Evolutionary conservation across 2,329 filamentous ascomycete species (phyloP), one percentile per base, ranked within the genome.

Genomic region (Ophidiomyces ophidiicola): DNA sequence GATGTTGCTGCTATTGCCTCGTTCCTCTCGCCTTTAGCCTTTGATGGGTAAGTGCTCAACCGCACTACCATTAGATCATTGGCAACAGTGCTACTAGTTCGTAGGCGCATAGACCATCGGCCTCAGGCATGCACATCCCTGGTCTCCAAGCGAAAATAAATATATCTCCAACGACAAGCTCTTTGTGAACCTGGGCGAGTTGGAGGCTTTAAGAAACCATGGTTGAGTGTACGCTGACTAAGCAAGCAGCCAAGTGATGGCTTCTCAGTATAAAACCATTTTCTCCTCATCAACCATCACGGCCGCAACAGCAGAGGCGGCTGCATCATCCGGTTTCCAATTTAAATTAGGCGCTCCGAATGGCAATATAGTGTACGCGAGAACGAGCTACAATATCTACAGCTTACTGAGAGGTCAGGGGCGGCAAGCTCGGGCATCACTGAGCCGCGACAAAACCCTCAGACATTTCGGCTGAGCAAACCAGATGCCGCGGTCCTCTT

Each of bases 211-310:
- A 10, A 3, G 11, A 32, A 31, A 25, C 10, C 17, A 18, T 6
- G 29, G 14, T 31, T 33, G 11, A 24, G 2, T 5, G 18, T 2
- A 12, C 24, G 43, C 7, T 48, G 46, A 48, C 46, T 48, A 45
- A 48, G 44, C 42, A 28, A 10, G 8, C 15, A 11, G 14, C 6
- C 18, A 14, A 34, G 26, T 42, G 32, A 43, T 41, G 41, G 36
- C 42, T 37, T 47, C 44, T 38, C 18, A 39, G 20, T 46, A 46
- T 48, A 46, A 48, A 48, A 44, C 41, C 36, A 41, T 38, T 46
- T 47, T 47, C 44, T 47, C 43, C 20, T 43, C 45, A 40, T 43
- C 39, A 40, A 47, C 41, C 45, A 44, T 41, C 41, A 33, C 17
- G 31, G 25, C 40, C 25, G 34, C 38, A 41, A 25, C 18, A 32